Base-by-base conservation (phyloP, 2,329 filamentous ascomycete genomes). In the Akanthomyces dipterigenus region DNA sequence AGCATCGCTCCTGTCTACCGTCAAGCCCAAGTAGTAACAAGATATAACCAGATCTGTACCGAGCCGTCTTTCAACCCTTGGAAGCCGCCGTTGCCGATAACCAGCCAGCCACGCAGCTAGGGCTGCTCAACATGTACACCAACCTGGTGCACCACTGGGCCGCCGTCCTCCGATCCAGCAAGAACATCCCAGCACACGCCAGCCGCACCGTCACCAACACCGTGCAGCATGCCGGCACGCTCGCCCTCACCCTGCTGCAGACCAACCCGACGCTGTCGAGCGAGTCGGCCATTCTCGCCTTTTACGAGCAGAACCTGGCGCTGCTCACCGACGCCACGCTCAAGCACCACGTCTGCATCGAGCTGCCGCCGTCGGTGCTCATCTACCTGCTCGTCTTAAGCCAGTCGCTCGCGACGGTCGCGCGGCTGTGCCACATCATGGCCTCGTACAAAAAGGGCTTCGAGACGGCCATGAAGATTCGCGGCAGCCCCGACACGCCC, bases 361-460 rank as follows among this genome's bases (percentile, higher is more conserved):
- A 85, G 61, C 82, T 92, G 22, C 91, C 90, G 0, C 80, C 87
- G 0, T 79, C 86, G 1, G 77, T 82, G 3, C 80, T 91, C 11
- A 79, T 93, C 24, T 95, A 95, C 73, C 81, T 81, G 11, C 77
- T 95, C 43, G 78, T 87, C 64, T 92, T 95, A 71, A 82, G 80
- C 62, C 75, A 80, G 22, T 89, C 85, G 2, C 77, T 86, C 16
- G 81, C 81, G 20, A 83, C 83, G 18, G 77, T 89, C 3, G 89
- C 90, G 7, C 85, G 88, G 6, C 81, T 91, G 38, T 91, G 86
- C 70, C 80, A 80, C 54, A 80, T 92, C 28, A 79, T 96, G 31
- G 86, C 88, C 2, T 76, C 75, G 48, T 93, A 92, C 76, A 95
- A 95, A 72, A 79, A 79, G 26, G 84, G 87, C 0, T 91, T 93